Evolutionary conservation across 495 filamentous ascomycete species (phyloP), one percentile per base, ranked within the genome.

Genomic region (Penicillium lagena): DNA sequence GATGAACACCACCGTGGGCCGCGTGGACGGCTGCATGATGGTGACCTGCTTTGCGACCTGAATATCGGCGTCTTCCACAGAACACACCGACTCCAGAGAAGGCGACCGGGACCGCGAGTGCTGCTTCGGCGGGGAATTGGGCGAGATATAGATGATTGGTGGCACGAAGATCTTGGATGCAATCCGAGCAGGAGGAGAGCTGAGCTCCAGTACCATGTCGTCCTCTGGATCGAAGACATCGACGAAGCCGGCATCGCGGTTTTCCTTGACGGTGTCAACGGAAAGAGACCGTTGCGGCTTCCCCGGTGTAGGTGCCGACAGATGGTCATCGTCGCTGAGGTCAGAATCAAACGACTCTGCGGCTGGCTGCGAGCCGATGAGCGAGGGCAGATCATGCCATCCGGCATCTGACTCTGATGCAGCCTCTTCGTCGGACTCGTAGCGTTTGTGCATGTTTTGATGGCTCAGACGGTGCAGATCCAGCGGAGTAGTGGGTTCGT

Each of bases 381-480:
- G 58, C 30, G 67, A 66, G 15, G 62, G 65, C 3, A 62, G 48
- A 35, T 69, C 66, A 2, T 65, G 59, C 11, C 51, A 54, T 11
- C 66, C 60, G 30, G 55, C 47, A 40, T 71, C 67, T 0, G 67
- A 62, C 44, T 70, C 69, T 9, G 69, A 73, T 4, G 65, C 56
- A 35, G 64, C 66, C 43, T 72, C 69, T 45, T 72, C 69, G 14
- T 72, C 69, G 7, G 69, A 72, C 29, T 72, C 67, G 41, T 72
- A 72, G 14, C 56, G 61, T 27, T 58, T 60, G 22, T 66, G 61
- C 9, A 69, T 61, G 40, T 49, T 58, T 37, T 63, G 62, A 32
- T 60, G 55, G 45, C 61, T 71, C 46, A 67, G 53, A 40, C 67
- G 62, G 42, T 65, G 57, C 44, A 71, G 50, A 35, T 56, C 50